phyloP scores from a whole-genome alignment of 768 basidiomycete species.

The Hydnomerulius pinastri region DNA sequence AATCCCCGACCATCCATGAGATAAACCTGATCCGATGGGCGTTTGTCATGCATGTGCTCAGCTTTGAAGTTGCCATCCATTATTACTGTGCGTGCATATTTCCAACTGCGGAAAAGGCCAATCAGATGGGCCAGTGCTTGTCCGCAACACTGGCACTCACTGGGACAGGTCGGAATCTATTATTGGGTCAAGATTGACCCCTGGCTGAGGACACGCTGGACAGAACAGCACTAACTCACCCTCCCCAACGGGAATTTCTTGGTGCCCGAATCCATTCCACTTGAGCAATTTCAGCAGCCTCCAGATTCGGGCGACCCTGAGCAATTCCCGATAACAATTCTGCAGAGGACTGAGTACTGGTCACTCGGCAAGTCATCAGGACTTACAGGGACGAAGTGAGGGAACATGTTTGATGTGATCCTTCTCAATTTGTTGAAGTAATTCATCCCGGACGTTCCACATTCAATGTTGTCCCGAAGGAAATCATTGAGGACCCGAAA shows the following conservation, averaged over 20 bases:
- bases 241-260: not conserved
- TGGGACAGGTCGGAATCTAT: not conserved
- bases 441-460: not conserved
- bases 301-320: conserved; percentile 18
- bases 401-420: not conserved
- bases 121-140: not conserved
- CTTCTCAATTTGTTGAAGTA: not conserved
- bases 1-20: not conserved
- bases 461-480: conserved; percentile 14
- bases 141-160: not conserved
- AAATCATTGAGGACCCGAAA: conserved; percentile 19
- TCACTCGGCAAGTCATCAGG: not conserved
- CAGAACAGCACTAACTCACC: not conserved
- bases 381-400: not conserved
- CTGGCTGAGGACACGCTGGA: not conserved
- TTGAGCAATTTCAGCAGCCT: conserved; percentile 16
- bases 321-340: conserved; percentile 18
- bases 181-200: not conserved
- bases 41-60: not conserved
- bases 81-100: not conserved
- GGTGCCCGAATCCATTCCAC: conserved; percentile 9
- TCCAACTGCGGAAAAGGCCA: too few species aligned
- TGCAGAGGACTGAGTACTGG: not conserved
- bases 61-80: conserved; percentile 2
- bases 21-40: not conserved